Evolutionary conservation across 768 basidiomycete genomes (phyloP).

Genomic region (Suillus sp.): DNA sequence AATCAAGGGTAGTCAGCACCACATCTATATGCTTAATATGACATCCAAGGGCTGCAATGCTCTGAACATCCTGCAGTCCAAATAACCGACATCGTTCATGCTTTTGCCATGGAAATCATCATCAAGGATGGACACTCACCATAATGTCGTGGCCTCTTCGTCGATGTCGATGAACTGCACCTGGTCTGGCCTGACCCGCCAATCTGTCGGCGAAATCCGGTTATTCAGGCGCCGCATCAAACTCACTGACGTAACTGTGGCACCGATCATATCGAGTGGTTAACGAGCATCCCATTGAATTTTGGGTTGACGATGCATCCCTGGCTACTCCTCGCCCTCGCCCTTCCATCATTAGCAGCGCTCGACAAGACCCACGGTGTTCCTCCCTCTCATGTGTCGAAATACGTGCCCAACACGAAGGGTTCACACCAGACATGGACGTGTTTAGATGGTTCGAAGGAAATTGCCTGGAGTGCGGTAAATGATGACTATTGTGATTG

Average conservation of each 20-base stretch:
- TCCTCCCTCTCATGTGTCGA: conserved; percentile 51
- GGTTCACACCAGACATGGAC: conserved; percentile 56
- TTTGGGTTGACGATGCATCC: conserved; percentile 42
- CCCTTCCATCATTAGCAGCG: conserved; percentile 42
- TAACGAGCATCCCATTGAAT: not conserved
- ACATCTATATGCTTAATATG: conserved; percentile 21
- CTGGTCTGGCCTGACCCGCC: not conserved
- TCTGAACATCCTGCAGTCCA: conserved; percentile 4
- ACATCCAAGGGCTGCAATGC: conserved; percentile 28
- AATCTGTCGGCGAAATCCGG: conserved; percentile 24
- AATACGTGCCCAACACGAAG: conserved; percentile 52
- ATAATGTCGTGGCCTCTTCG: conserved; percentile 30
- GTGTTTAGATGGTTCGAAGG: conserved; percentile 80
- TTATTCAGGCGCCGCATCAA: conserved; percentile 26
- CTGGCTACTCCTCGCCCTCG: conserved; percentile 46
- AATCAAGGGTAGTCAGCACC: conserved; percentile 21
- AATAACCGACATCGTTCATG: not conserved
- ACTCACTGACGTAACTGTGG: conserved; percentile 25
- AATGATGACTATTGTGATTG: conserved; percentile 98
- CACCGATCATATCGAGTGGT: conserved; percentile 11
- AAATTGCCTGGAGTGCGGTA: conserved; percentile 77
- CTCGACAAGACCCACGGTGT: conserved; percentile 60
- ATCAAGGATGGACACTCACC: conserved; percentile 25
- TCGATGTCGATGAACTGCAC: conserved; percentile 26
- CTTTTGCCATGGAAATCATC: not conserved